Evolutionary conservation across 2,329 filamentous ascomycete species (phyloP).

Genomic region (Fusarium zealandicum): DNA sequence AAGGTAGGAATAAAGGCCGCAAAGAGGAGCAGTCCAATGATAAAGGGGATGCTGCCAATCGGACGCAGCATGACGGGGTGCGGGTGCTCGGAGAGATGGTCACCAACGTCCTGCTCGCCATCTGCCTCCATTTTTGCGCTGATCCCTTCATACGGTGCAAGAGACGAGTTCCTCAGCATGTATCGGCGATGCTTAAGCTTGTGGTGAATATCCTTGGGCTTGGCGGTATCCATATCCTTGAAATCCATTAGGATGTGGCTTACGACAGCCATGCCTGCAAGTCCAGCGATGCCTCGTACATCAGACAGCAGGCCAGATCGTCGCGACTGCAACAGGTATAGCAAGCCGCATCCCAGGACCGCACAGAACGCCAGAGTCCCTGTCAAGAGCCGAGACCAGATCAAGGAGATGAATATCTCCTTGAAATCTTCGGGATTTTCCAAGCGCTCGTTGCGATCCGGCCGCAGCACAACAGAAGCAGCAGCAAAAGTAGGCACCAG

Average conservation of each 20-base stretch:
- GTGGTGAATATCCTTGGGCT: slow-evolving; percentile 71
- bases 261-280: slow-evolving; percentile 77
- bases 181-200: slow-evolving; percentile 72
- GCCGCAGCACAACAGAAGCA: slow-evolving; percentile 65
- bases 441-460: slow-evolving; percentile 56
- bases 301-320: slow-evolving; percentile 72
- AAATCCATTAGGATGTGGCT: slow-evolving; percentile 79
- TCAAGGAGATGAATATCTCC: slow-evolving; percentile 60
- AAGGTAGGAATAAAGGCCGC: slow-evolving; percentile 65
- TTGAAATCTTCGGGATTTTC: slow-evolving; percentile 55
- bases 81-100: slow-evolving; percentile 64
- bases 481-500: slow-evolving; percentile 73
- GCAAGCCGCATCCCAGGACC: slow-evolving; percentile 61
- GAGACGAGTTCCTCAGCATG: slow-evolving; percentile 72
- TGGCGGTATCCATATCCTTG: slow-evolving; percentile 72
- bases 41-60: slow-evolving; percentile 65
- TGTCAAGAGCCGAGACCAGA: slow-evolving; percentile 69
- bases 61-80: slow-evolving; percentile 74
- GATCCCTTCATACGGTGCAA: slow-evolving; percentile 68
- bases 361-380: slow-evolving; percentile 64
- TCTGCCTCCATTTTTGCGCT: slow-evolving; percentile 50
- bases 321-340: slow-evolving; percentile 67
- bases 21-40: slow-evolving; percentile 64
- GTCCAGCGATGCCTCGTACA: slow-evolving; percentile 75
- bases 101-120: slow-evolving; percentile 56